These are phyloP conservation scores for Ceratocystis albifundus DNA, from an alignment of 2,329 filamentous ascomycete species.

Conservation along the genomic window DNA sequence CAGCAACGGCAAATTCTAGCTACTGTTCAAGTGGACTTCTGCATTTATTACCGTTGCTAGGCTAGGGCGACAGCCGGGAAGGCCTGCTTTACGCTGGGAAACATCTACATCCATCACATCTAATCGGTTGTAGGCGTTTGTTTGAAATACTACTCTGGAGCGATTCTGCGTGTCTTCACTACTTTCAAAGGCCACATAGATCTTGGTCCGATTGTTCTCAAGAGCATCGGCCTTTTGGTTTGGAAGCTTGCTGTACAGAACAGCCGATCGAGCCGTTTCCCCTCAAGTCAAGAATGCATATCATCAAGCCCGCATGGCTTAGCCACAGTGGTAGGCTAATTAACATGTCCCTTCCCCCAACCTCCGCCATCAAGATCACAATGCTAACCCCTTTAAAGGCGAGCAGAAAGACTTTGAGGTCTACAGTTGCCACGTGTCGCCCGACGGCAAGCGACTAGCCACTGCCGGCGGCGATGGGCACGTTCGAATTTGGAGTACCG, in stretches of 20 bases:
- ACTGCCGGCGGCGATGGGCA: conserved; percentile 96
- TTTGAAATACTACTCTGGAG: not conserved
- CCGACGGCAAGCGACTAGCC: conserved; percentile 81
- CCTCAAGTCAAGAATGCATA: conserved; percentile 55
- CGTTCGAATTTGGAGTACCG: conserved; percentile 94
- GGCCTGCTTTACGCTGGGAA: not conserved
- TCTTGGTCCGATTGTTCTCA: not conserved
- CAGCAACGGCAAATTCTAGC: not conserved
- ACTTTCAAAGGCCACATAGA: not conserved
- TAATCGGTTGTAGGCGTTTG: not conserved
- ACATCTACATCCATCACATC: not conserved
- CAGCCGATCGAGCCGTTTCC: not conserved
- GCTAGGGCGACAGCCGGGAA: not conserved
- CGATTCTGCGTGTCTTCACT: not conserved
- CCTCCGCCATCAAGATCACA: too few relatives aligned
- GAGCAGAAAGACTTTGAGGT: conserved; percentile 98
- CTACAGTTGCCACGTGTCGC: conserved; percentile 94
- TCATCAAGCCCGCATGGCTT: conserved; percentile 93
- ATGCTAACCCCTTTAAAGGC: conserved; percentile 30
- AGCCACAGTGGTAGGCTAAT: conserved; percentile 57
- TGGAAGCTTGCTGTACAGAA: not conserved
- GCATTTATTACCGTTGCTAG: not conserved
- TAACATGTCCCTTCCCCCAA: not conserved
- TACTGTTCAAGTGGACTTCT: conserved; percentile 1
- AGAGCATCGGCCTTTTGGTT: too few relatives aligned